phyloP scores from a whole-genome alignment of 2,329 filamentous ascomycete genomes.

The Alternaria sp. region DNA sequence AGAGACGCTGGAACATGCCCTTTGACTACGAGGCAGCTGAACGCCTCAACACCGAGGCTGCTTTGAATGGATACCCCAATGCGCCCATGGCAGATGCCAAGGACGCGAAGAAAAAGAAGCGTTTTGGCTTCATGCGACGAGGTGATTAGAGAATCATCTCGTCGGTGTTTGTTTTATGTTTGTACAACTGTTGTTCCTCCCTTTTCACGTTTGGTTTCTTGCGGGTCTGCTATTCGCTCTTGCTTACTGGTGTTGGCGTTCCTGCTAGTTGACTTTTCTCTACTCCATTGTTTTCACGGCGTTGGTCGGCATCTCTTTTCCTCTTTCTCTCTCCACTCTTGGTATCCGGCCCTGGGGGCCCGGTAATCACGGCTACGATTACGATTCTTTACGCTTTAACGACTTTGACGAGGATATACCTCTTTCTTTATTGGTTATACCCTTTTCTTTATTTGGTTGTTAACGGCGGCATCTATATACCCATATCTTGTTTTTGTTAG shows the following conservation, averaged over 20 bases:
- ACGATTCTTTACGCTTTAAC: slow-evolving; percentile 14
- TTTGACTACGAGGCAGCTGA: slow-evolving; percentile 53
- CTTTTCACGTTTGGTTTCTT: neutral
- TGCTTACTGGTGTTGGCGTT: neutral
- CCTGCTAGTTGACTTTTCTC: neutral
- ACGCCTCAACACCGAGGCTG: slow-evolving; percentile 50
- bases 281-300: neutral
- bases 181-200: slow-evolving; percentile 3
- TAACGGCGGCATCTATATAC: slow-evolving; percentile 10
- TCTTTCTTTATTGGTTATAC: slow-evolving; percentile 3
- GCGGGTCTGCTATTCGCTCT: neutral
- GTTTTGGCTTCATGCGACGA: slow-evolving; percentile 15
- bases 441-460: slow-evolving; percentile 5
- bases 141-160: neutral
- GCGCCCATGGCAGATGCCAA: slow-evolving; percentile 12
- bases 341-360: slow-evolving; percentile 5
- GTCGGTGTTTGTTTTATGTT: neutral
- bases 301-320: neutral
- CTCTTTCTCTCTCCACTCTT: slow-evolving; percentile 4
- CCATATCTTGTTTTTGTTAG: slow-evolving; percentile 7
- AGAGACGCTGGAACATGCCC: slow-evolving; percentile 52
- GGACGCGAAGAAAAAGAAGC: slow-evolving; percentile 10
- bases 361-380: slow-evolving; percentile 10
- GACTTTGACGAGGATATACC: slow-evolving; percentile 12
- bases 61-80: slow-evolving; percentile 12